phyloP scores from a whole-genome alignment of 345 rosid genomes.

The Lepidium sativum region DNA sequence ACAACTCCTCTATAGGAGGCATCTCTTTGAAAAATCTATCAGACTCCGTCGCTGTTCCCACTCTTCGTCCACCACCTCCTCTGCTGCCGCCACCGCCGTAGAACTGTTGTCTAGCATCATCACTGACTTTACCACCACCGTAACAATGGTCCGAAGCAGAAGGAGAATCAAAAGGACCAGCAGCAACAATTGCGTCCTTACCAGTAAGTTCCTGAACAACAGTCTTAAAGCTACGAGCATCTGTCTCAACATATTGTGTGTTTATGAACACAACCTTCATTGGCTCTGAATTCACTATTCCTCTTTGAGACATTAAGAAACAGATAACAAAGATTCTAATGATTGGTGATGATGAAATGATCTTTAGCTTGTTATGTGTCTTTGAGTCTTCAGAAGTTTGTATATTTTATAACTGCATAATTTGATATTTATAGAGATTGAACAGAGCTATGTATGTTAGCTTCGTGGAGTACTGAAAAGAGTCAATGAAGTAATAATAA shows the following conservation, averaged over 20 bases:
- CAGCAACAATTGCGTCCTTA: conserved; percentile 33
- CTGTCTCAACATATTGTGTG: conserved; percentile 41
- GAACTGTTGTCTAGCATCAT: background rate
- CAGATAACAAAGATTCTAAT: background rate
- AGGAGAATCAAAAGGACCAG: conserved; percentile 14
- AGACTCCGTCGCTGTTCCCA: conserved; percentile 30
- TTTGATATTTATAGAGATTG: background rate
- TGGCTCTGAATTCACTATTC: conserved; percentile 14
- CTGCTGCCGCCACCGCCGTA: background rate
- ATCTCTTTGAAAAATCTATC: conserved; percentile 38
- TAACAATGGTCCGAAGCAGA: background rate
- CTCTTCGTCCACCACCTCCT: conserved; percentile 11
- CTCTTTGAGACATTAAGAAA: conserved; percentile 20
- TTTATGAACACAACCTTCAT: conserved; percentile 42
- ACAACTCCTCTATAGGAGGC: conserved; percentile 31
- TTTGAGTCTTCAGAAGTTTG: background rate
- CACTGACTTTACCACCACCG: background rate
- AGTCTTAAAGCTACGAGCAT: conserved; percentile 42
- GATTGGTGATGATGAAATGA: background rate
- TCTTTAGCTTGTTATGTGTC: background rate
- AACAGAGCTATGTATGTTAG: background rate
- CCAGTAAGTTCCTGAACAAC: conserved; percentile 56
- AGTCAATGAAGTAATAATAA: background rate
- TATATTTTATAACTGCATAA: background rate
- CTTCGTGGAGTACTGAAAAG: conserved; percentile 6